Percentiles rank a stretch among this genome's conserved stretches.
Evolutionary conservation across 169 alveolate species (phyloP).

Genomic region (Ichthyophthirius multifiliis): DNA sequence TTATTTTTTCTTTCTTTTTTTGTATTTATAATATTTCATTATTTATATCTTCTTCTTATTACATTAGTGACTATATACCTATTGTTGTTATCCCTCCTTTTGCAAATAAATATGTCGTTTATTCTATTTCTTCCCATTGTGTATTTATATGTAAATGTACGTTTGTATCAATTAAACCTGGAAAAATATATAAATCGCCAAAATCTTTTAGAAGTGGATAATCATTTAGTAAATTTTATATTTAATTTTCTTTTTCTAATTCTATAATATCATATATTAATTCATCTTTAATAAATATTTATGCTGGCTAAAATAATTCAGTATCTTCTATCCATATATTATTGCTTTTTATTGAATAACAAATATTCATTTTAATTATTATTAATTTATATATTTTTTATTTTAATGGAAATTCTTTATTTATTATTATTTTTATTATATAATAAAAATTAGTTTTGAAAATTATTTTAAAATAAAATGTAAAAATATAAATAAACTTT

Average conservation of each 20-base stretch:
- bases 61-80: neutral
- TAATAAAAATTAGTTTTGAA: too few relatives aligned
- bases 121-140: constrained; percentile 5
- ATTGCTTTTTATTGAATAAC: too few relatives aligned
- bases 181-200: neutral
- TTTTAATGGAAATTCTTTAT: too few relatives aligned
- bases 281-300: neutral
- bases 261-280: neutral
- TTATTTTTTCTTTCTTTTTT: neutral
- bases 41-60: neutral
- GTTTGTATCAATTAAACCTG: neutral
- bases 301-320: too few relatives aligned
- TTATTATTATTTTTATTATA: too few relatives aligned
- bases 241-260: neutral
- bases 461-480: too few relatives aligned
- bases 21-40: neutral
- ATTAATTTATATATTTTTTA: too few relatives aligned
- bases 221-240: neutral
- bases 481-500: too few relatives aligned
- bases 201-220: neutral
- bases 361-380: too few relatives aligned
- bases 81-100: neutral
- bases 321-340: too few relatives aligned
- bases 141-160: neutral
- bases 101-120: neutral